Evolutionary conservation across 192 early-diverging fungal species (phyloP).

Genomic region (Backusella circina): DNA sequence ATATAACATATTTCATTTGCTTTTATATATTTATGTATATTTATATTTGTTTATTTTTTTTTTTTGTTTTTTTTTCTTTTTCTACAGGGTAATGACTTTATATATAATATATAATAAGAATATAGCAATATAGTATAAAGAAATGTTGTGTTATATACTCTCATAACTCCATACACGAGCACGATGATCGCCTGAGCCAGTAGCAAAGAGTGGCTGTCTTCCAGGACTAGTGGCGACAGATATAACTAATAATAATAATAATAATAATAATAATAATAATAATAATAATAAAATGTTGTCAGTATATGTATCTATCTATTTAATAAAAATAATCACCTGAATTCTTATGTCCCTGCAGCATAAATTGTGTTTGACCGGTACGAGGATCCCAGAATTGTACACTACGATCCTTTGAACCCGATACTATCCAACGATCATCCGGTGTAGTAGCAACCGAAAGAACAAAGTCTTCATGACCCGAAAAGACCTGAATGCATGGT

Average conservation of each 20-base stretch:
- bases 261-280: not conserved
- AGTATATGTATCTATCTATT: too few species aligned
- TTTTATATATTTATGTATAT: not conserved
- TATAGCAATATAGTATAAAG: not conserved
- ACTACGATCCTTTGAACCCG: slow-evolving; percentile 87
- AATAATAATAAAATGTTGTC: too few species aligned
- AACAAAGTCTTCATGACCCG: slow-evolving; percentile 87
- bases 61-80: not conserved
- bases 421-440: slow-evolving; percentile 87
- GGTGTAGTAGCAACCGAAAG: slow-evolving; percentile 87
- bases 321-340: slow-evolving; percentile 56
- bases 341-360: slow-evolving; percentile 97
- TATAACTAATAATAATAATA: slow-evolving; percentile 68
- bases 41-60: not conserved
- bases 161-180: slow-evolving; percentile 93
- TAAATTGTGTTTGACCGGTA: slow-evolving; percentile 67
- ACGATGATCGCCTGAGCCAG: slow-evolving; percentile 93
- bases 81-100: not conserved
- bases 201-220: slow-evolving; percentile 85
- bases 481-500: slow-evolving; percentile 35
- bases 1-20: not conserved
- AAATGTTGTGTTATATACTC: not conserved
- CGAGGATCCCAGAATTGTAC: slow-evolving; percentile 95
- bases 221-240: slow-evolving; percentile 80
- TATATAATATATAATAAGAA: not conserved